These are phyloP conservation scores for Candida maris DNA, from an alignment of 805 yeast genomes.

Conservation along the genomic window DNA sequence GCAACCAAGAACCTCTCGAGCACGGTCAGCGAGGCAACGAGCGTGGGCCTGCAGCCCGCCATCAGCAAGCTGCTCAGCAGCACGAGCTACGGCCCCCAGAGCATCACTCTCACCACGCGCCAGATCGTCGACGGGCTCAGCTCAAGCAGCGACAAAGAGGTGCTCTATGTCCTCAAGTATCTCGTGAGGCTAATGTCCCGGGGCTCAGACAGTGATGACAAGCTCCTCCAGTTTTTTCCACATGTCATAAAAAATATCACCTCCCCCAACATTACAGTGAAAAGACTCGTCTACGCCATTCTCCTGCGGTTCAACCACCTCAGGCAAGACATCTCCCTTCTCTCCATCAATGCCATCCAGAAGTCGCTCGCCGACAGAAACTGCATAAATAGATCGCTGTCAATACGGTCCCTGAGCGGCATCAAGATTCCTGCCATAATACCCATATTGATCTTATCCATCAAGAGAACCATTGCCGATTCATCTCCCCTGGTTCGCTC, in stretches of 20 bases:
- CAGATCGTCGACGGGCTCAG: constrained; percentile 65
- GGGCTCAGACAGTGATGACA: constrained; percentile 28
- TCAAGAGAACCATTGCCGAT: constrained; percentile 67
- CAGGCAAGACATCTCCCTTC: constrained; percentile 85
- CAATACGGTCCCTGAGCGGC: constrained; percentile 79
- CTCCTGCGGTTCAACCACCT: constrained; percentile 71
- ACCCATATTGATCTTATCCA: constrained; percentile 71
- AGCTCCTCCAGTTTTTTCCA: constrained; percentile 58
- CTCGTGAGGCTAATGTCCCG: constrained; percentile 43
- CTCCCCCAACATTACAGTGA: constrained; percentile 57
- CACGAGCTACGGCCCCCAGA: constrained; percentile 19
- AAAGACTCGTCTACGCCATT: constrained; percentile 74
- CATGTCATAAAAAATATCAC: constrained; percentile 87
- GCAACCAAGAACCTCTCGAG: constrained; percentile 77
- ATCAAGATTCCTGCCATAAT: constrained; percentile 75
- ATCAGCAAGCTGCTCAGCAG: constrained; percentile 20
- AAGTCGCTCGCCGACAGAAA: constrained; percentile 69
- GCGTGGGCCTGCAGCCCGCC: constrained; percentile 17
- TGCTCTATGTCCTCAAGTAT: constrained; percentile 55
- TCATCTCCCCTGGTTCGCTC: constrained; percentile 73
- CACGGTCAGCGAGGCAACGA: constrained; percentile 76
- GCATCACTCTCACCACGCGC: constrained; percentile 43
- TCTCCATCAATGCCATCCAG: constrained; percentile 89
- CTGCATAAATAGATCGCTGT: constrained; percentile 65
- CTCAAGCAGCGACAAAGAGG: constrained; percentile 65